These are phyloP conservation scores for Sclerotinia minor DNA, from an alignment of 2,329 filamentous ascomycete genomes.

Conservation along the genomic window DNA sequence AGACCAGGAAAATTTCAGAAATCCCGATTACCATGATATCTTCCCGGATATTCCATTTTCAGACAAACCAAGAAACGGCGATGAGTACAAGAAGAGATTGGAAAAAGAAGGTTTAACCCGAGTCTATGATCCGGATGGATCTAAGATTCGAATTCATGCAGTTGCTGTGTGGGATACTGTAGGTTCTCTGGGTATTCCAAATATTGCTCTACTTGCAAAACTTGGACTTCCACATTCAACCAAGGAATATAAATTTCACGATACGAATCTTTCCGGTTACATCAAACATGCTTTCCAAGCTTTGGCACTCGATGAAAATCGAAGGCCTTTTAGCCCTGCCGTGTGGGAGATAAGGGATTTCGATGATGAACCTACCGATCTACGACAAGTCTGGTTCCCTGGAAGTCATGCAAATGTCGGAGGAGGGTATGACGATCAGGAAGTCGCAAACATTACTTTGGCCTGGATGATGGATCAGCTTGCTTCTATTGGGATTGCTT, in stretches of 20 bases:
- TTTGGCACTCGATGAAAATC: slow-evolving; percentile 51
- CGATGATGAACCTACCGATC: slow-evolving; percentile 32
- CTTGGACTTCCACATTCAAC: slow-evolving; percentile 43
- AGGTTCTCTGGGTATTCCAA: slow-evolving; percentile 44
- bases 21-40: slow-evolving; percentile 42
- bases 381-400: slow-evolving; percentile 49
- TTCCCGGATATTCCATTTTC: slow-evolving; percentile 39
- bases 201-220: slow-evolving; percentile 44
- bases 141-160: slow-evolving; percentile 47
- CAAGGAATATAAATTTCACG: slow-evolving; percentile 45
- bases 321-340: slow-evolving; percentile 45
- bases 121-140: slow-evolving; percentile 42
- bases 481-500: slow-evolving; percentile 41
- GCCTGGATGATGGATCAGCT: slow-evolving; percentile 54
- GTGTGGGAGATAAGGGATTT: slow-evolving; percentile 43
- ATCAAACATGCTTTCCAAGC: slow-evolving; percentile 53
- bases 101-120: slow-evolving; percentile 43
- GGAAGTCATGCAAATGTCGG: slow-evolving; percentile 52
- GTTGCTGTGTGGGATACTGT: slow-evolving; percentile 53
- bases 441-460: slow-evolving; percentile 50
- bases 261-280: slow-evolving; percentile 47
- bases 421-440: slow-evolving; percentile 50
- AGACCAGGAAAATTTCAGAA: slow-evolving; percentile 41
- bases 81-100: slow-evolving; percentile 44
- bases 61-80: slow-evolving; percentile 34